A percentile compares a stretch with the other conserved stretches of the same genome.
phyloP scores from a whole-genome alignment of 2,329 filamentous ascomycete species.

The Biscogniauxia marginata region DNA sequence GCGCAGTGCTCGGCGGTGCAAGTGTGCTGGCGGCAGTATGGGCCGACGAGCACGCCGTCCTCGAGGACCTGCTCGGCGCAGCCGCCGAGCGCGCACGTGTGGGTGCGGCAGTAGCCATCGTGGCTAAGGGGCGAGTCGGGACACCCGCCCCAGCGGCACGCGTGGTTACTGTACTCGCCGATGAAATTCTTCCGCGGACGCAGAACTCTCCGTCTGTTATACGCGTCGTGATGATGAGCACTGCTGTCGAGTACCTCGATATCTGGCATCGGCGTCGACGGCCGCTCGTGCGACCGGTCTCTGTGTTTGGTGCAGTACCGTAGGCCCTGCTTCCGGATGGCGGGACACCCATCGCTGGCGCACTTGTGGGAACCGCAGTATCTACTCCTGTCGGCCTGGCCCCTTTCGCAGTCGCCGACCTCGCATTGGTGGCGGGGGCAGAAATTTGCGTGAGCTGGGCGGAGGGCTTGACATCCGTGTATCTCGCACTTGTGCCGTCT shows the following conservation, averaged over 20 bases:
- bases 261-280: too few relatives aligned
- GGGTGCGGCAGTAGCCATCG: slow-evolving; percentile 8
- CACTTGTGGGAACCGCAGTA: slow-evolving; percentile 8
- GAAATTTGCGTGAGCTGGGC: not conserved
- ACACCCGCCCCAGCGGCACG: slow-evolving; percentile 1
- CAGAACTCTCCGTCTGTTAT: not conserved
- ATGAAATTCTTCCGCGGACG: not conserved
- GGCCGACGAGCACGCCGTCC: too few relatives aligned
- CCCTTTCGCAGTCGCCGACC: slow-evolving; percentile 5
- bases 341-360: not conserved
- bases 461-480: not conserved
- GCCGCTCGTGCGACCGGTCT: not conserved
- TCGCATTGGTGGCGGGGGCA: not conserved
- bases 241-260: not conserved
- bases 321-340: not conserved
- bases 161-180: slow-evolving; percentile 3
- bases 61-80: too few relatives aligned
- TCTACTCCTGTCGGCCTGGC: not conserved
- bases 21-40: too few relatives aligned
- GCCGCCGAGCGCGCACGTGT: slow-evolving; percentile 8
- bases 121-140: not conserved
- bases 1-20: not conserved
- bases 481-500: not conserved
- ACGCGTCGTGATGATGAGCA: not conserved
- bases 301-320: slow-evolving; percentile 5